phyloP scores from a whole-genome alignment of 2,329 filamentous ascomycete genomes.

The Fusarium falciforme region DNA sequence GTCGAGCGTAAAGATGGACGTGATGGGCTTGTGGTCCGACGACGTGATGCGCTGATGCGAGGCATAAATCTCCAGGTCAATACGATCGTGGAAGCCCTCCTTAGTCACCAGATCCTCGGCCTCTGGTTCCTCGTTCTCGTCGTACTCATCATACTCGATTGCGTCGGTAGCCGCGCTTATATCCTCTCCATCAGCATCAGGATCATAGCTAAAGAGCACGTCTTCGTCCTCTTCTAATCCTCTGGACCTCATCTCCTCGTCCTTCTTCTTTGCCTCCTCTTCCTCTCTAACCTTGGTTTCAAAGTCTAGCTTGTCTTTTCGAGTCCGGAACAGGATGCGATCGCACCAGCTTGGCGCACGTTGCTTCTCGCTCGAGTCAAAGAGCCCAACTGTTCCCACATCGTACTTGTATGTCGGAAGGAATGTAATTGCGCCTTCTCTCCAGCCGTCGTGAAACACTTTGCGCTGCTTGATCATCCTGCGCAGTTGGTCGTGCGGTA shows the following conservation, averaged over 20 bases:
- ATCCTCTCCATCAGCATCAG: slow-evolving; percentile 75
- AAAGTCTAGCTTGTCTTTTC: slow-evolving; percentile 74
- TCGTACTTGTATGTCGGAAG: slow-evolving; percentile 98
- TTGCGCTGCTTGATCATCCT: slow-evolving; percentile 80
- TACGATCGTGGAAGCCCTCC: slow-evolving; percentile 66
- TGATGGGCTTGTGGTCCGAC: slow-evolving; percentile 94
- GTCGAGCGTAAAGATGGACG: slow-evolving; percentile 83
- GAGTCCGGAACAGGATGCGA: slow-evolving; percentile 87
- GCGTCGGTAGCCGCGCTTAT: slow-evolving; percentile 39
- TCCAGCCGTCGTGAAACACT: slow-evolving; percentile 91
- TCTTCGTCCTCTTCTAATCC: slow-evolving; percentile 86
- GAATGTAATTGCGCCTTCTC: slow-evolving; percentile 88
- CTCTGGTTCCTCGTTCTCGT: slow-evolving; percentile 59
- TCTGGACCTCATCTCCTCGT: slow-evolving; percentile 86
- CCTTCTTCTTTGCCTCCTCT: slow-evolving; percentile 74
- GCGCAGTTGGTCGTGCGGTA: slow-evolving; percentile 89
- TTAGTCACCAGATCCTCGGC: slow-evolving; percentile 65
- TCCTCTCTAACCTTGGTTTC: slow-evolving; percentile 73
- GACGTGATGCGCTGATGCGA: slow-evolving; percentile 91
- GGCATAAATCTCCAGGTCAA: slow-evolving; percentile 75
- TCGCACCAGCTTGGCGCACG: slow-evolving; percentile 97
- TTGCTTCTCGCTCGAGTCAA: slow-evolving; percentile 95
- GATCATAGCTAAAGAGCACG: slow-evolving; percentile 91
- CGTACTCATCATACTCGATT: slow-evolving; percentile 71
- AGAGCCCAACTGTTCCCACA: slow-evolving; percentile 88